Evolutionary conservation across 805 yeast genomes (phyloP).

Genomic region (Pichia gijzeniarum): DNA sequence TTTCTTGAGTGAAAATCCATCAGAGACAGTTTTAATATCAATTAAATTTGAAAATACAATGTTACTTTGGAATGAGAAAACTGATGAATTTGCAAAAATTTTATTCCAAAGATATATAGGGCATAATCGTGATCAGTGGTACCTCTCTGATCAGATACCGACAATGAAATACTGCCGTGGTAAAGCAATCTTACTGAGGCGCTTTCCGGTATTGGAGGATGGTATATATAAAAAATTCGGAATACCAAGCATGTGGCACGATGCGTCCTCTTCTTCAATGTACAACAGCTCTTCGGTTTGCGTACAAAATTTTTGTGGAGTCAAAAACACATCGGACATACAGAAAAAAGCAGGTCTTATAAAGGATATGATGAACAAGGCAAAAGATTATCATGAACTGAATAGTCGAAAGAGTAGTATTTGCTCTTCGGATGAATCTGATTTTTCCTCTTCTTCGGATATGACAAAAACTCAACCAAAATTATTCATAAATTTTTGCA

Average conservation of each 20-base stretch:
- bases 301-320: slow-evolving; percentile 73
- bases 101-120: slow-evolving; percentile 53
- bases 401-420: background rate
- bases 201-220: slow-evolving; percentile 58
- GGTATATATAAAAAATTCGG: slow-evolving; percentile 41
- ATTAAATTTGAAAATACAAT: slow-evolving; percentile 65
- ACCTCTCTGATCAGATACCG: slow-evolving; percentile 50
- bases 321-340: slow-evolving; percentile 46
- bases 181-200: slow-evolving; percentile 56
- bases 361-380: slow-evolving; percentile 47
- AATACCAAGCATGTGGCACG: slow-evolving; percentile 63
- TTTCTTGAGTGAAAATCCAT: slow-evolving; percentile 44
- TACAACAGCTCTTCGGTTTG: slow-evolving; percentile 57
- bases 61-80: slow-evolving; percentile 53
- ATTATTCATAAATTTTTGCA: slow-evolving; percentile 63
- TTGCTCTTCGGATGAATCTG: background rate
- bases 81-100: slow-evolving; percentile 58
- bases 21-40: slow-evolving; percentile 62
- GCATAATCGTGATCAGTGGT: slow-evolving; percentile 51
- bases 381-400: slow-evolving; percentile 32
- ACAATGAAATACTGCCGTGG: slow-evolving; percentile 58
- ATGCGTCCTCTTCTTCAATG: slow-evolving; percentile 55
- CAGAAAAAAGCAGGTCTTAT: slow-evolving; percentile 51
- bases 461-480: slow-evolving; percentile 33
- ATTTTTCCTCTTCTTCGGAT: slow-evolving; percentile 1